Conservation (phyloP, 148 eudicot genomes). For the Fagopyrum esculentum region DNA sequence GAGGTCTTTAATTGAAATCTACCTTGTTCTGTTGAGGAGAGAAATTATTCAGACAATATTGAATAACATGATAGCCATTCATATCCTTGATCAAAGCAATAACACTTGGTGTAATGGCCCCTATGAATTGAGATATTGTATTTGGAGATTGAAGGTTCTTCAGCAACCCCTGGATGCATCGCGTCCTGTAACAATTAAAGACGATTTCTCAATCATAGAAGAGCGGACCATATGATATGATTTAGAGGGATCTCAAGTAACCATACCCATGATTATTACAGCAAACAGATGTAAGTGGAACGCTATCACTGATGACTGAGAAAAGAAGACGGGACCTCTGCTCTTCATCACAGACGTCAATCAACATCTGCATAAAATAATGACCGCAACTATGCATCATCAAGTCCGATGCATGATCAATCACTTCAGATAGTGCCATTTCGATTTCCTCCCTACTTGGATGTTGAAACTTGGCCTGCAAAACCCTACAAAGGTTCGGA, state of each 20-base stretch:
- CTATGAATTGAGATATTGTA: constrained; percentile 30
- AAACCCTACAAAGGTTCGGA: constrained; percentile 35
- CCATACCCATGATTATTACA: constrained; percentile 49
- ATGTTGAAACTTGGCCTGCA: constrained; percentile 34
- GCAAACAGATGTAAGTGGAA: constrained; percentile 37
- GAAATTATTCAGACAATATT: constrained; percentile 25
- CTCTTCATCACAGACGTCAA: constrained; percentile 48
- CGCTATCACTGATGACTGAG: constrained; percentile 28
- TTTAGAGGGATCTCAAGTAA: not conserved
- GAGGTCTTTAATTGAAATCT: not conserved
- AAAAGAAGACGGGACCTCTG: constrained; percentile 43
- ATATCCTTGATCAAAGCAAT: constrained; percentile 44
- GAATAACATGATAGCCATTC: constrained; percentile 49
- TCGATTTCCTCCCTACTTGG: constrained; percentile 24
- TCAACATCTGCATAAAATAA: constrained; percentile 52
- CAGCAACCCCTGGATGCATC: constrained; percentile 52
- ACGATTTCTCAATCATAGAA: not conserved
- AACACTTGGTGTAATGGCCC: constrained; percentile 45
- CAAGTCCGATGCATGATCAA: constrained; percentile 35
- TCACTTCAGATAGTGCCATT: constrained; percentile 35
- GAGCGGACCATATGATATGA: too few relatives aligned
- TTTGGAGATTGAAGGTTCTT: constrained; percentile 44
- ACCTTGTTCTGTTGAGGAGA: constrained; percentile 31
- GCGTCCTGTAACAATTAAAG: constrained; percentile 30
- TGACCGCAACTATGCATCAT: constrained; percentile 45